Percentiles rank a stretch among this genome's conserved stretches.
Conservation (phyloP, 2,329 filamentous ascomycete genomes). For the Zopfia rhizophila region DNA sequence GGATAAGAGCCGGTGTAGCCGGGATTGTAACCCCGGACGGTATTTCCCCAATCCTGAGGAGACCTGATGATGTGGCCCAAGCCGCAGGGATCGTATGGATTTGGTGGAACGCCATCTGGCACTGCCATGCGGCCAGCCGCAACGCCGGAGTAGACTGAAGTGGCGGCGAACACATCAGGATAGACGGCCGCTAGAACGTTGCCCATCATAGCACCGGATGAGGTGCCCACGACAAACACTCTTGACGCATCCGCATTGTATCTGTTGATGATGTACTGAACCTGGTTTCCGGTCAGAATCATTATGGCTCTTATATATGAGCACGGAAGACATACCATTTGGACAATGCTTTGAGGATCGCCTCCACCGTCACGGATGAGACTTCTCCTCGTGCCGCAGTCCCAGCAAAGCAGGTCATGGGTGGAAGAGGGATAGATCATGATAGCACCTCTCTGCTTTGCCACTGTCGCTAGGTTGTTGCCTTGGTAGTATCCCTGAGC, state of each 20-base stretch:
- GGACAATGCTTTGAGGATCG: slow-evolving; percentile 31
- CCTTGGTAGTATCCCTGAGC: too few species aligned
- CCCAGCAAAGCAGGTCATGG: too few species aligned
- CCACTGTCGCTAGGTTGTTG: too few species aligned
- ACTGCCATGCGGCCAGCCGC: slow-evolving; percentile 39
- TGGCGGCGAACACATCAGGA: slow-evolving; percentile 32
- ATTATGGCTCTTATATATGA: too few species aligned
- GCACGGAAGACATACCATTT: too few species aligned
- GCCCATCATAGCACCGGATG: slow-evolving; percentile 45
- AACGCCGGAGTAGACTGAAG: slow-evolving; percentile 37
- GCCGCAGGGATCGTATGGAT: slow-evolving; percentile 21
- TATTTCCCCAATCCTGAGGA: slow-evolving; percentile 29
- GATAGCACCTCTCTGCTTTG: slow-evolving; percentile 1
- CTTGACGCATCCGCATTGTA: slow-evolving; percentile 26
- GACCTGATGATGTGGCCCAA: slow-evolving; percentile 29
- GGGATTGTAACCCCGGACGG: slow-evolving; percentile 23
- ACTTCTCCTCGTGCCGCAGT: too few species aligned
- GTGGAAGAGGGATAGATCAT: neutral
- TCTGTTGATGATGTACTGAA: slow-evolving; percentile 30
- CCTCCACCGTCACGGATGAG: slow-evolving; percentile 34
- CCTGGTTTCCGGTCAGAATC: too few species aligned
- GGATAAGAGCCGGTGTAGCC: slow-evolving; percentile 26
- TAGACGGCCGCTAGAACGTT: slow-evolving; percentile 41
- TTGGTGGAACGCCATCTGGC: slow-evolving; percentile 4
- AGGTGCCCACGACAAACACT: slow-evolving; percentile 35